Conservation (phyloP, 352 stramenopile genomes). For the Pythium dissimile region DNA sequence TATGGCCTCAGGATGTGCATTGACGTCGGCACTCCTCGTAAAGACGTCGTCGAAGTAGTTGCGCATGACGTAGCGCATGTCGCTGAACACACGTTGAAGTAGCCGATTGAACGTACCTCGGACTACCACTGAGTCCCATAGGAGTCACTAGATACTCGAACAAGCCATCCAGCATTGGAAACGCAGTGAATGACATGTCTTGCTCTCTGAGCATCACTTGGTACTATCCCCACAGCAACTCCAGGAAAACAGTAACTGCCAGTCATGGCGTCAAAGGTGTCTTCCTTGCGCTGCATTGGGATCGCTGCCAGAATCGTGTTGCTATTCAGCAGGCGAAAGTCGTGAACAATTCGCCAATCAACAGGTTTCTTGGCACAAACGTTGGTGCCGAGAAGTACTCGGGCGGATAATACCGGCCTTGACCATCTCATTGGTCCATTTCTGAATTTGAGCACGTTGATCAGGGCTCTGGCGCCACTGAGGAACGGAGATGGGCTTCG, state of each 20-base stretch:
- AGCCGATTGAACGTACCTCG: constrained; percentile 21
- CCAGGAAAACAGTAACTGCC: constrained; percentile 18
- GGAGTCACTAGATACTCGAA: constrained; percentile 23
- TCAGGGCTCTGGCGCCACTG: constrained; percentile 14
- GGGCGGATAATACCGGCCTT: constrained; percentile 6
- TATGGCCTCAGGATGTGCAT: constrained; percentile 15
- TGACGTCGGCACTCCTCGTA: constrained; percentile 6
- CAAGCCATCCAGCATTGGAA: constrained; percentile 16
- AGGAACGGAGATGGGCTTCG: constrained; percentile 2
- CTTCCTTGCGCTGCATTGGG: constrained; percentile 22
- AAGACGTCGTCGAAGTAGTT: constrained; percentile 30
- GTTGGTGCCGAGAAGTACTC: constrained; percentile 12
- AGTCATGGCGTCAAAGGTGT: constrained; percentile 20
- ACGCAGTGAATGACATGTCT: constrained; percentile 23
- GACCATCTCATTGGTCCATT: constrained; percentile 8
- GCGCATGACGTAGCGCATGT: constrained; percentile 4
- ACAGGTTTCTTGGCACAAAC: constrained; percentile 24
- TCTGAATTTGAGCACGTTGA: constrained; percentile 7
- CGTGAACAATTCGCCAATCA: constrained; percentile 28
- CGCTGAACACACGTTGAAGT: constrained; percentile 12
- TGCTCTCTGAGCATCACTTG: constrained; percentile 14
- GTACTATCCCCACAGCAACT: constrained; percentile 19
- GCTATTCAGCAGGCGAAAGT: constrained; percentile 8
- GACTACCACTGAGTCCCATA: constrained; percentile 20
- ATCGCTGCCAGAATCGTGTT: not conserved